These are phyloP conservation scores for Nitzschia palea DNA, from an alignment of 108 stramenopile species.

Conservation along the genomic window DNA sequence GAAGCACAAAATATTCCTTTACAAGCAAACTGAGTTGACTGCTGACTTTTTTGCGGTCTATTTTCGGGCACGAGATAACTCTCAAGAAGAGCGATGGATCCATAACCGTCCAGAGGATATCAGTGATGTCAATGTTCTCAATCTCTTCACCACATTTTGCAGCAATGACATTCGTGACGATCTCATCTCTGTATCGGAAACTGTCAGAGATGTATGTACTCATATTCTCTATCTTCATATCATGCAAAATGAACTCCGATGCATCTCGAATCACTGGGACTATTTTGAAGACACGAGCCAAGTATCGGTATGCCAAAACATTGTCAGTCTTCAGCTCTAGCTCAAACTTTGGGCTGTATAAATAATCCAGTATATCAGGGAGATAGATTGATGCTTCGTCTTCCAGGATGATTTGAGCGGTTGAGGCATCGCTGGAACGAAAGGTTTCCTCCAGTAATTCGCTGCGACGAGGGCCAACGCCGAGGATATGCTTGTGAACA, in stretches of 20 bases:
- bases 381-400: constrained; percentile 11
- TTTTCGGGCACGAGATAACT: constrained; percentile 27
- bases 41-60: constrained; percentile 20
- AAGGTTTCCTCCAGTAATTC: constrained; percentile 32
- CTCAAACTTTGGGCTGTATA: constrained; percentile 20
- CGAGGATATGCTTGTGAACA: constrained; percentile 46
- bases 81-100: constrained; percentile 29
- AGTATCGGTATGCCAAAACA: constrained; percentile 24
- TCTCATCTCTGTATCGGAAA: constrained; percentile 8
- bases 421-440: neutral
- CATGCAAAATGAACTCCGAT: constrained; percentile 27
- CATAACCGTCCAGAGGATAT: constrained; percentile 28
- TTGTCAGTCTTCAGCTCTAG: constrained; percentile 22
- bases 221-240: constrained; percentile 31
- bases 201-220: constrained; percentile 23
- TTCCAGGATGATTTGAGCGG: constrained; percentile 12
- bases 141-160: constrained; percentile 23
- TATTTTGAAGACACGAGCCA: constrained; percentile 29
- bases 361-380: constrained; percentile 26
- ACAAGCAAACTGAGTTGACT: constrained; percentile 34
- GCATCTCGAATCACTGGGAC: constrained; percentile 2
- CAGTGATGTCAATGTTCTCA: constrained; percentile 2
- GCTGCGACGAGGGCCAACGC: constrained; percentile 36
- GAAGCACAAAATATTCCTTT: constrained; percentile 22
- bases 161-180: constrained; percentile 11